Evolutionary conservation across 495 filamentous ascomycete genomes (phyloP).

Genomic region (Penicillium cosmopolitanum): DNA sequence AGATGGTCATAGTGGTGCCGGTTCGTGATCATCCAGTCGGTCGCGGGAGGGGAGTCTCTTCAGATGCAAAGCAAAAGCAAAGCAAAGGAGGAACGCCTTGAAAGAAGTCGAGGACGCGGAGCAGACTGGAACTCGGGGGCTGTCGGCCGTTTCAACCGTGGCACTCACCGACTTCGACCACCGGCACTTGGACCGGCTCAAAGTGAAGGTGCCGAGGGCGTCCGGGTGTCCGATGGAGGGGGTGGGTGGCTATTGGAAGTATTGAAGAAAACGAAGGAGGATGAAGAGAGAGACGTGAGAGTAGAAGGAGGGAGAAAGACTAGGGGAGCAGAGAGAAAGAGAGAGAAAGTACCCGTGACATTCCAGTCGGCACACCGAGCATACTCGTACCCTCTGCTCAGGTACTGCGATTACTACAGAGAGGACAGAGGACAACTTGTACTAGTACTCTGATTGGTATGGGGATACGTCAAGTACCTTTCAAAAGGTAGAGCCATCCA

Average conservation of each 20-base stretch:
- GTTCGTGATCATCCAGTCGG: background rate
- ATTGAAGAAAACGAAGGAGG: constrained; percentile 8
- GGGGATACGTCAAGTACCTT: background rate
- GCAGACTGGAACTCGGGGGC: constrained; percentile 14
- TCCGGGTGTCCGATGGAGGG: background rate
- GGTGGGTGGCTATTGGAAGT: background rate
- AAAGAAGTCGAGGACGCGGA: background rate
- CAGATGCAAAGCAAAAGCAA: background rate
- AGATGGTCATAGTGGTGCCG: background rate
- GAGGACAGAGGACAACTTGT: no score
- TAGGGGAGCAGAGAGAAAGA: background rate
- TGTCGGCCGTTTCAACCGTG: constrained; percentile 15
- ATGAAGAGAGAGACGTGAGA: constrained; percentile 13
- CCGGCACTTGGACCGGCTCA: constrained; percentile 5
- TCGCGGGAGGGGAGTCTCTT: background rate
- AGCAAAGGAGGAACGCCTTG: background rate
- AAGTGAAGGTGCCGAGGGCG: background rate
- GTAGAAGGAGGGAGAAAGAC: constrained; percentile 20
- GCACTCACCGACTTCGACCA: background rate
- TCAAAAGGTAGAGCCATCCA: background rate
- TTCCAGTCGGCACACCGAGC: constrained; percentile 7
- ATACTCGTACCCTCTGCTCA: no score
- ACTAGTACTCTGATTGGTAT: no score
- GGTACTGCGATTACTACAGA: no score
- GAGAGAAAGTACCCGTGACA: constrained; percentile 1